Evolutionary conservation across 306 rosid genomes (phyloP).

Genomic region (Trifolium pratense): DNA sequence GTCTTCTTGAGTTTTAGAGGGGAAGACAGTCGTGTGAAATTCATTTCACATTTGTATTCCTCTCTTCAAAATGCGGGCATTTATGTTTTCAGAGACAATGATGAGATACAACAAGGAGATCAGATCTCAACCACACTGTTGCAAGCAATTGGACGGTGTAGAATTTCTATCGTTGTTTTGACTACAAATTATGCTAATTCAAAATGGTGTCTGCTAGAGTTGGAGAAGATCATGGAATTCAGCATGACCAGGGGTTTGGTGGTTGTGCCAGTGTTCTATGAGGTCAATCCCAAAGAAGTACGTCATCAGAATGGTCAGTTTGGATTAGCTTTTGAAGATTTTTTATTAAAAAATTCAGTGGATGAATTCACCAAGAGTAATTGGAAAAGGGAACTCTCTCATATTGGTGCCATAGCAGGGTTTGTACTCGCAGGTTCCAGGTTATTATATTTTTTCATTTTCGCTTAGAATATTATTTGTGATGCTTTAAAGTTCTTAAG

Average conservation of each 20-base stretch:
- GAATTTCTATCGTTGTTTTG: slow-evolving; percentile 18
- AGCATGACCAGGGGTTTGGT: neutral
- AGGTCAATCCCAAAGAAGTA: slow-evolving; percentile 4
- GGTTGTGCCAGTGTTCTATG: neutral
- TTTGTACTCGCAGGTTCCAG: neutral
- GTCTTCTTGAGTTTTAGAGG: neutral
- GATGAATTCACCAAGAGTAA: neutral
- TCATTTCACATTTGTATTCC: neutral
- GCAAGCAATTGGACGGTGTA: neutral
- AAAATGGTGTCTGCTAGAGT: slow-evolving; percentile 33
- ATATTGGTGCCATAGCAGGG: slow-evolving; percentile 3
- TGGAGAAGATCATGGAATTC: neutral
- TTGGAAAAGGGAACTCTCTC: neutral
- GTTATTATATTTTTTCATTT: slow-evolving; percentile 9
- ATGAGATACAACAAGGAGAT: neutral
- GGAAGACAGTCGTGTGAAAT: neutral
- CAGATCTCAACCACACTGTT: neutral
- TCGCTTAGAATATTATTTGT: neutral
- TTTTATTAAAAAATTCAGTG: neutral
- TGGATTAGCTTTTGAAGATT: neutral
- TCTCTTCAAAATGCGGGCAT: slow-evolving; percentile 11
- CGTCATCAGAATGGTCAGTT: neutral
- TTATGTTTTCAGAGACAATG: neutral
- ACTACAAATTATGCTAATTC: slow-evolving; percentile 30
- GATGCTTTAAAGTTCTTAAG: too few relatives aligned